Evolutionary conservation across 805 yeast species (phyloP).

Genomic region (Metschnikowia cubensis): DNA sequence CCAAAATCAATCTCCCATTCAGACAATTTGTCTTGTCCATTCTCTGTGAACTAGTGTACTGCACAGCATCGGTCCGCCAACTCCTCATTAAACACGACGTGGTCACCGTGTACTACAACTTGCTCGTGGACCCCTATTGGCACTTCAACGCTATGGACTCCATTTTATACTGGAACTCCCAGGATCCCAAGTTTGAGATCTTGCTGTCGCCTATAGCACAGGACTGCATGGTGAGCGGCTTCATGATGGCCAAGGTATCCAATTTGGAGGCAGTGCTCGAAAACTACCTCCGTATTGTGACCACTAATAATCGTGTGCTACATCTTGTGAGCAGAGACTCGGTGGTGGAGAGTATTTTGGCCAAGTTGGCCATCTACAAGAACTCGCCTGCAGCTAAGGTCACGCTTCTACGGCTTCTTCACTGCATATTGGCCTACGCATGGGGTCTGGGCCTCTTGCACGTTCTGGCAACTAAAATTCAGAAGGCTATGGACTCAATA

Average conservation of each 20-base stretch:
- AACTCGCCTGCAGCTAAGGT: conserved; percentile 38
- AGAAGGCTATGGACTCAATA: neutral
- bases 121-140: conserved; percentile 53
- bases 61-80: conserved; percentile 36
- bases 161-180: conserved; percentile 38
- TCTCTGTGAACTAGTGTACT: conserved; percentile 49
- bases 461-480: neutral
- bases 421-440: conserved; percentile 5
- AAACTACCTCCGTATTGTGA: conserved; percentile 34
- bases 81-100: conserved; percentile 36
- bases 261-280: conserved; percentile 44
- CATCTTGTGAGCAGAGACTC: conserved; percentile 23
- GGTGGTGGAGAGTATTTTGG: conserved; percentile 28
- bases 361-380: conserved; percentile 24
- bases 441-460: neutral
- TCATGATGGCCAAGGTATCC: conserved; percentile 36
- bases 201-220: conserved; percentile 24
- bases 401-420: conserved; percentile 23
- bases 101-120: conserved; percentile 34
- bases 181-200: conserved; percentile 21
- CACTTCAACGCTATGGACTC: conserved; percentile 54
- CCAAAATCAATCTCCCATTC: conserved; percentile 39
- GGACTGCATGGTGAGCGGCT: conserved; percentile 36
- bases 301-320: conserved; percentile 19
- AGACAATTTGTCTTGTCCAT: conserved; percentile 52